Evolutionary conservation across 257 asterid genomes (phyloP).

Genomic region (Euphrasia confusa): DNA sequence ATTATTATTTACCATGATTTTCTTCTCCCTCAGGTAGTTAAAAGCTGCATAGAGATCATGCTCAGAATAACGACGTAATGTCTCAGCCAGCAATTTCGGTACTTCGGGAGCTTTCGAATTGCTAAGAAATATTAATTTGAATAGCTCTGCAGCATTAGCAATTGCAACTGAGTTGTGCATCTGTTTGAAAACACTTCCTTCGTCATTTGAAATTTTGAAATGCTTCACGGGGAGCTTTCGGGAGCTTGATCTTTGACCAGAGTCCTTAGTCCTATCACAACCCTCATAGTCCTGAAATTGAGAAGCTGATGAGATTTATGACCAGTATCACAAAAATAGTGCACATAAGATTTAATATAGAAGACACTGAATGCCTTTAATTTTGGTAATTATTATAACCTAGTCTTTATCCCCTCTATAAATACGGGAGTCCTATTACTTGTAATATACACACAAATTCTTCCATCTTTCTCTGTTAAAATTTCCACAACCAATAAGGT

Average conservation of each 20-base stretch:
- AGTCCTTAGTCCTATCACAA: conserved; percentile 40
- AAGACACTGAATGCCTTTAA: conserved; percentile 21
- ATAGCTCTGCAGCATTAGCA: conserved; percentile 92
- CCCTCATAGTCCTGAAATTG: conserved; percentile 36
- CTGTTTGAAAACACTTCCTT: conserved; percentile 38
- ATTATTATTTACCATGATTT: conserved; percentile 60
- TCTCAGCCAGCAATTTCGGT: conserved; percentile 72
- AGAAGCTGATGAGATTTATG: conserved; percentile 28
- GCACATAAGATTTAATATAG: conserved; percentile 19
- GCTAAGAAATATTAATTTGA: conserved; percentile 84
- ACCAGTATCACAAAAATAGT: conserved; percentile 24
- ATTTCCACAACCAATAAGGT: conserved; percentile 21
- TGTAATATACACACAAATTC: no score
- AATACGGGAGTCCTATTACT: no score
- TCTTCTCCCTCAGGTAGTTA: conserved; percentile 83
- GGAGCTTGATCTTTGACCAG: conserved; percentile 49
- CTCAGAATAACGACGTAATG: conserved; percentile 89
- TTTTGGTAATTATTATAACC: no score
- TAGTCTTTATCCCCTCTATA: no score
- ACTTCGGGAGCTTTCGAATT: conserved; percentile 67
- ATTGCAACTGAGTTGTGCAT: conserved; percentile 77
- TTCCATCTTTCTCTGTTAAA: no score
- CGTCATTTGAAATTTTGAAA: conserved; percentile 44
- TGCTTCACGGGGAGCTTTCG: conserved; percentile 43
- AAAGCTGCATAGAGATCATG: conserved; percentile 96